Evolutionary conservation across 1,139 yeast genomes (phyloP).

Genomic region (Scheffersomyces quercinus): DNA sequence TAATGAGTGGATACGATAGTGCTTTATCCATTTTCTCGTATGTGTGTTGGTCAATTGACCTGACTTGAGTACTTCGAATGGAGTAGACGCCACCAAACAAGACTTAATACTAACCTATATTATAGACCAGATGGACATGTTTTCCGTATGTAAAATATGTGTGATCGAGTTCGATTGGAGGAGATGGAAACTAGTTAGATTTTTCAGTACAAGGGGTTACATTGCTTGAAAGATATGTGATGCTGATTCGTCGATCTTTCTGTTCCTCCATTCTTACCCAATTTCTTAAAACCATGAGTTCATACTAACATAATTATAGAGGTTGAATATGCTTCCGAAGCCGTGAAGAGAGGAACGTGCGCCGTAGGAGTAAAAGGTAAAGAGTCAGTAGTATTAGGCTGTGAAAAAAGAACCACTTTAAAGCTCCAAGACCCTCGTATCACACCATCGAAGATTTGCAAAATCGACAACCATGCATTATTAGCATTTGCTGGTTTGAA

Average conservation of each 20-base stretch:
- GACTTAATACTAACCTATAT: constrained; percentile 11
- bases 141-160: constrained; percentile 59
- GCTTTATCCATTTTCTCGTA: constrained; percentile 96
- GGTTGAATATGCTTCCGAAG: constrained; percentile 97
- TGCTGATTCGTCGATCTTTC: not conserved
- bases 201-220: not conserved
- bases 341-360: constrained; percentile 97
- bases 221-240: not conserved
- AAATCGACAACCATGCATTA: constrained; percentile 86
- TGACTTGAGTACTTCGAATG: not conserved
- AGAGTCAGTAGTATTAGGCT: constrained; percentile 87
- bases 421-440: constrained; percentile 95
- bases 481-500: constrained; percentile 96
- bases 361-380: constrained; percentile 96
- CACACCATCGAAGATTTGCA: constrained; percentile 91
- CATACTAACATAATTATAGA: constrained; percentile 46
- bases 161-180: not conserved
- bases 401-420: constrained; percentile 93
- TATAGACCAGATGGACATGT: constrained; percentile 97
- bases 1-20: constrained; percentile 99
- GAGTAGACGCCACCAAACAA: not conserved
- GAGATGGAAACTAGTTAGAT: not conserved
- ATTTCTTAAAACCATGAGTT: no score
- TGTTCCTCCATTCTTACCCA: not conserved
- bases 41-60: constrained; percentile 27